Percentiles rank a stretch among this genome's conserved stretches.
Evolutionary conservation across 2,329 filamentous ascomycete species (phyloP).

Genomic region (Balansia obtecta): DNA sequence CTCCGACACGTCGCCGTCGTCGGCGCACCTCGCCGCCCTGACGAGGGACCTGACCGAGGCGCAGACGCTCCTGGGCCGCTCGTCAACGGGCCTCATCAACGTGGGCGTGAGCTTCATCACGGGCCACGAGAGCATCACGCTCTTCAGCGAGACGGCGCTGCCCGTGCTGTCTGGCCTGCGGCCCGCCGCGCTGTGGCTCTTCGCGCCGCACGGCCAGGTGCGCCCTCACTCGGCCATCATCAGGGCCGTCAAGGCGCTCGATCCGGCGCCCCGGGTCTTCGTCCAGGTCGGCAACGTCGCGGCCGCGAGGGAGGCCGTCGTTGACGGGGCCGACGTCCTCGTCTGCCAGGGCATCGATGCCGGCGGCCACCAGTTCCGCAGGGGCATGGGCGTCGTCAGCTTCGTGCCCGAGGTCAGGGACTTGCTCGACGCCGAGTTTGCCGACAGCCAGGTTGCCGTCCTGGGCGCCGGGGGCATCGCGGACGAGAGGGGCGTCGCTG

Average conservation of each 20-base stretch:
- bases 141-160: slow-evolving; percentile 31
- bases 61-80: slow-evolving; percentile 14
- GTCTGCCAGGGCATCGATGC: slow-evolving; percentile 53
- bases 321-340: slow-evolving; percentile 41
- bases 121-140: slow-evolving; percentile 28
- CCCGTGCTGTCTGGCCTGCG: slow-evolving; percentile 38
- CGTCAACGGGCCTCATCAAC: slow-evolving; percentile 31
- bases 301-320: slow-evolving; percentile 36
- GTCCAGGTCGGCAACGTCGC: slow-evolving; percentile 49
- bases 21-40: slow-evolving; percentile 20
- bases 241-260: slow-evolving; percentile 17
- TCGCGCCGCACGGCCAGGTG: slow-evolving; percentile 39
- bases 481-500: slow-evolving; percentile 41
- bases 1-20: slow-evolving; percentile 18
- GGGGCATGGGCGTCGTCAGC: slow-evolving; percentile 40
- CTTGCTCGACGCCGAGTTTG: slow-evolving; percentile 27
- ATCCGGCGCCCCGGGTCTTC: slow-evolving; percentile 34
- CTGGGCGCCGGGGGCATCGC: slow-evolving; percentile 49
- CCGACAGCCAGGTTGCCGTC: slow-evolving; percentile 24
- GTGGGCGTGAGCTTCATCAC: slow-evolving; percentile 47
- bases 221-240: slow-evolving; percentile 26
- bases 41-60: slow-evolving; percentile 19
- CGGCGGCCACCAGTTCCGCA: slow-evolving; percentile 47
- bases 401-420: slow-evolving; percentile 45
- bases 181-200: slow-evolving; percentile 54